phyloP scores from a whole-genome alignment of 345 rosid genomes.

The Draba incana region DNA sequence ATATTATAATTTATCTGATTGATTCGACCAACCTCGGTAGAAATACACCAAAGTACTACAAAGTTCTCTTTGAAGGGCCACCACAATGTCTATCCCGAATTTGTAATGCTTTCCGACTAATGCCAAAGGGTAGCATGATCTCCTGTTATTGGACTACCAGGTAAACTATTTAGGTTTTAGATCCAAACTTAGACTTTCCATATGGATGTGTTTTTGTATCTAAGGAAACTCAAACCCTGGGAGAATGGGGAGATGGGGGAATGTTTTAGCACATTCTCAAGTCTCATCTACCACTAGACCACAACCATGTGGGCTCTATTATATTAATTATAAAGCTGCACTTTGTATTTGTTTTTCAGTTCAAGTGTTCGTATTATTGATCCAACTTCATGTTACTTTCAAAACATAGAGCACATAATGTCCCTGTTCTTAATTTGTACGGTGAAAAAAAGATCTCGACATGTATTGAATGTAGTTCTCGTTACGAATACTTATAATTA shows the following conservation, averaged over 20 bases:
- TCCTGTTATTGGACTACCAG: background rate
- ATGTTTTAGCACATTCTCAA: no score
- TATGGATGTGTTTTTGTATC: no score
- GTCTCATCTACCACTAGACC: no score
- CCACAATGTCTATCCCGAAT: background rate
- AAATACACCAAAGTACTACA: background rate
- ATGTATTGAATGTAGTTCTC: conserved; percentile 5
- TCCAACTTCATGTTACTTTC: conserved; percentile 21
- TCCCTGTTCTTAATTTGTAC: background rate
- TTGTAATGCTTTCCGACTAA: background rate
- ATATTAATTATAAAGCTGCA: background rate
- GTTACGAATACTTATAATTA: background rate
- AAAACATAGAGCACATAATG: background rate
- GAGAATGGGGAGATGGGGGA: no score
- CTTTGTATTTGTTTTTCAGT: background rate
- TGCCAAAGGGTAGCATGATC: background rate
- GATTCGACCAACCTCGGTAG: background rate
- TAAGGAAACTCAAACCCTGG: no score
- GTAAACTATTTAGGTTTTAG: no score
- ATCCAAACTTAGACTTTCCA: no score
- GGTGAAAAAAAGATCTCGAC: background rate
- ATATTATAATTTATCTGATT: background rate
- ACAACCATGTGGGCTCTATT: no score
- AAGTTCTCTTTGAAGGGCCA: background rate
- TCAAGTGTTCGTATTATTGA: conserved; percentile 21